These are phyloP conservation scores for Cordyceps fumosorosea DNA, from an alignment of 2,329 filamentous ascomycete species.

Conservation along the genomic window DNA sequence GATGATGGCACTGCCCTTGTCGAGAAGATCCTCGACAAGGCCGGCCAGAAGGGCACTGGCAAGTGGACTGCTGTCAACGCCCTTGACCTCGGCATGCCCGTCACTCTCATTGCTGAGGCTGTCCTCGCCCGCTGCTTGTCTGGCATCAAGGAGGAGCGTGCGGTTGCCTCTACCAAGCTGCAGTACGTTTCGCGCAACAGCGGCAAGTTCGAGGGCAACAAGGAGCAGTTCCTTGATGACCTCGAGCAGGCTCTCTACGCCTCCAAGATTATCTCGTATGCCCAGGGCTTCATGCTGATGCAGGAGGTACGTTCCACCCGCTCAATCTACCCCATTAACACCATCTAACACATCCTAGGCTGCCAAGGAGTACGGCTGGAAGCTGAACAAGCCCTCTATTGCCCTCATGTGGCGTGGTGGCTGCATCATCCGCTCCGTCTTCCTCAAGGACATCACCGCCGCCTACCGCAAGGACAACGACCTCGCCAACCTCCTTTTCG, in stretches of 20 bases:
- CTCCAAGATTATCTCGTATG: conserved; percentile 99
- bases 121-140: conserved; percentile 94
- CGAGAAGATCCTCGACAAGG: conserved; percentile 98
- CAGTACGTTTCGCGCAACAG: conserved; percentile 64
- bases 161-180: conserved; percentile 71
- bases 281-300: conserved; percentile 99
- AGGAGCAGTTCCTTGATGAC: conserved; percentile 88
- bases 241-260: conserved; percentile 98
- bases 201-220: conserved; percentile 78
- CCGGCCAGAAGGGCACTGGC: conserved; percentile 98
- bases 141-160: conserved; percentile 89
- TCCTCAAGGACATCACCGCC: conserved; percentile 98
- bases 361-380: conserved; percentile 93
- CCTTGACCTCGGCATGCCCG: conserved; percentile 95
- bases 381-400: conserved; percentile 99
- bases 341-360: conserved; percentile 47
- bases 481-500: conserved; percentile 96
- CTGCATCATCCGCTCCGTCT: conserved; percentile 99
- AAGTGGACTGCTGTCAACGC: conserved; percentile 99
- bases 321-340: too few species aligned
- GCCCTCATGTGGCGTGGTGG: conserved; percentile 99
- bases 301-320: conserved; percentile 64
- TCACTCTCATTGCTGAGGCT: conserved; percentile 94
- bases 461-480: conserved; percentile 93
- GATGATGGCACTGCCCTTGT: conserved; percentile 85